phyloP scores from a whole-genome alignment of 2,329 filamentous ascomycete species.

The Graphiopsis chlorocephala region DNA sequence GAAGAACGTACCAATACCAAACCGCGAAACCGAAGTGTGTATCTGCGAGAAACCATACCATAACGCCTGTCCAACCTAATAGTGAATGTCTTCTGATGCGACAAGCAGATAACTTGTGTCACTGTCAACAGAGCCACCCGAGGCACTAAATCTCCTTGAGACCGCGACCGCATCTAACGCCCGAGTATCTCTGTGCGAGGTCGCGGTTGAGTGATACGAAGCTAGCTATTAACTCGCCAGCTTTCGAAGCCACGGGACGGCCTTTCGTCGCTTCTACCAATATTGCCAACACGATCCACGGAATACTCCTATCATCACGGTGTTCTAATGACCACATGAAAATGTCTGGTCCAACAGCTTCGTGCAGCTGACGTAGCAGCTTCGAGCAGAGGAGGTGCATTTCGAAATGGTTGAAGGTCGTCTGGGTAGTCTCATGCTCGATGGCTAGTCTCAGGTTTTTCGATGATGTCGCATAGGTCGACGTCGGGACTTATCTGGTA shows the following conservation, averaged over 20 bases:
- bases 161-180: not conserved
- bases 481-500: not conserved
- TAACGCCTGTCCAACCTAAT: not conserved
- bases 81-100: not conserved
- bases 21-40: not conserved
- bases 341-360: not conserved
- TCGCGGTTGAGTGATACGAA: not conserved
- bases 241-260: not conserved
- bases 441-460: not conserved
- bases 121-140: not conserved
- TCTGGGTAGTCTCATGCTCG: not conserved
- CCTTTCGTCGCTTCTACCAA: not conserved
- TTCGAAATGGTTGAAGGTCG: slow-evolving; percentile 6
- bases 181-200: not conserved
- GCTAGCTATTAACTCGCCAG: not conserved
- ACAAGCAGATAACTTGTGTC: not conserved
- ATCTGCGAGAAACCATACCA: not conserved
- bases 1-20: not conserved
- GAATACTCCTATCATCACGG: not conserved
- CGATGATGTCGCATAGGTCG: not conserved
- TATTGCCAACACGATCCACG: not conserved
- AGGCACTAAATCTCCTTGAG: not conserved
- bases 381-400: slow-evolving; percentile 11
- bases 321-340: not conserved
- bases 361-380: not conserved